Evolutionary conservation across 208 protist genomes (phyloP).

Genomic region (Leishmania arabica): DNA sequence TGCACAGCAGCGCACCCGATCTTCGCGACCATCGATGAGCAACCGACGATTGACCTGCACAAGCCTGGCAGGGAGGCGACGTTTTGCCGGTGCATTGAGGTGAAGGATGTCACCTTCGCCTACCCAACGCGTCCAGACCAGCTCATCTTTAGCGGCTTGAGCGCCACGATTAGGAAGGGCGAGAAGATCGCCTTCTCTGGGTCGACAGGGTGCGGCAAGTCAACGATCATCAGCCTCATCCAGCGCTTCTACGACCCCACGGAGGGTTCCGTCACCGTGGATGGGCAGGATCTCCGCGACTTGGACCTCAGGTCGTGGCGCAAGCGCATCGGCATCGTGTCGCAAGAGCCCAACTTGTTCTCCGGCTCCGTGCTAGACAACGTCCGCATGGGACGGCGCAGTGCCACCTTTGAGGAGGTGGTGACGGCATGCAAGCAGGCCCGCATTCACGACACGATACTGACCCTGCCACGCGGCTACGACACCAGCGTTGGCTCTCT

Average conservation of each 20-base stretch:
- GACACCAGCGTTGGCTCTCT: slow-evolving; percentile 82
- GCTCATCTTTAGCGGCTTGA: slow-evolving; percentile 67
- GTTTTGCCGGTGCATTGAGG: slow-evolving; percentile 54
- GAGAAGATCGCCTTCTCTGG: slow-evolving; percentile 84
- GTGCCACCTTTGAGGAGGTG: slow-evolving; percentile 75
- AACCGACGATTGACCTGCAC: slow-evolving; percentile 60
- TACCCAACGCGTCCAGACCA: slow-evolving; percentile 81
- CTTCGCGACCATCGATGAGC: slow-evolving; percentile 80
- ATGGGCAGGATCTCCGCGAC: slow-evolving; percentile 64
- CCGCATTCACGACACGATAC: slow-evolving; percentile 88
- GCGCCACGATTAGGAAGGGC: slow-evolving; percentile 60
- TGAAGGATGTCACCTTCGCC: slow-evolving; percentile 70
- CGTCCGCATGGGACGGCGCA: slow-evolving; percentile 61
- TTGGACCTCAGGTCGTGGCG: slow-evolving; percentile 59
- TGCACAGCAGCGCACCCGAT: slow-evolving; percentile 73
- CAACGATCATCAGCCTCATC: slow-evolving; percentile 70
- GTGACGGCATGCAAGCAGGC: slow-evolving; percentile 68
- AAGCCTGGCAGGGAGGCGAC: slow-evolving; percentile 30
- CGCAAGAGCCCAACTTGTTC: slow-evolving; percentile 86
- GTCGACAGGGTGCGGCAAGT: slow-evolving; percentile 84
- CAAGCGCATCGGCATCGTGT: slow-evolving; percentile 78
- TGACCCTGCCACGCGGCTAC: slow-evolving; percentile 78
- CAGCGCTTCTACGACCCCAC: slow-evolving; percentile 88
- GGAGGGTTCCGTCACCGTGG: slow-evolving; percentile 58
- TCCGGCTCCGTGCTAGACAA: slow-evolving; percentile 70